Percentiles rank a stretch among this genome's conserved stretches.
Evolutionary conservation across 352 stramenopile species (phyloP).

Genomic region (Phytopythium helicoides): DNA sequence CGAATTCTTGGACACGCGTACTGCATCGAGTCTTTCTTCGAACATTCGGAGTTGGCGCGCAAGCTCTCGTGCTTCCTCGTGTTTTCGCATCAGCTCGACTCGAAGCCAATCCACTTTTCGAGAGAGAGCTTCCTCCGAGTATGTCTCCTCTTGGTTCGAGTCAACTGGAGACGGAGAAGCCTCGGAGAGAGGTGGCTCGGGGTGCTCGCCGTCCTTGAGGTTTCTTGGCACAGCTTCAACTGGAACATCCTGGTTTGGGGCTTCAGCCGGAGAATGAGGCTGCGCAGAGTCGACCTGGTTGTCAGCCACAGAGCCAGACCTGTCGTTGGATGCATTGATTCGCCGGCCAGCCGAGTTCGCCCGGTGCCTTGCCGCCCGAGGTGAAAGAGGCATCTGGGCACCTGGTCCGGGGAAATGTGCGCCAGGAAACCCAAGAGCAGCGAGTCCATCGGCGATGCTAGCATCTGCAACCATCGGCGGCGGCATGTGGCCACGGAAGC

Average conservation of each 20-base stretch:
- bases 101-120: conserved; percentile 70
- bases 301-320: background rate
- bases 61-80: conserved; percentile 77
- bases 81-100: conserved; percentile 61
- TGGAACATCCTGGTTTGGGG: too few species aligned
- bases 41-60: conserved; percentile 49
- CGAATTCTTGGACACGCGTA: conserved; percentile 16
- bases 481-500: conserved; percentile 39
- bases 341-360: background rate
- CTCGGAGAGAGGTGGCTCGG: background rate
- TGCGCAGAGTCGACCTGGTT: background rate
- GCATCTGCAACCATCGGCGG: background rate
- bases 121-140: conserved; percentile 57
- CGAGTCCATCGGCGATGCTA: background rate
- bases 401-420: background rate
- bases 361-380: too few species aligned
- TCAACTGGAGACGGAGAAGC: conserved; percentile 16
- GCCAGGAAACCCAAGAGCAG: background rate
- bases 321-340: background rate
- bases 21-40: conserved; percentile 47
- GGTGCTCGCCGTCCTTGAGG: background rate
- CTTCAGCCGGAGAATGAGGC: background rate
- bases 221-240: background rate
- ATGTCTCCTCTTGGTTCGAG: conserved; percentile 62
- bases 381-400: background rate